Evolutionary conservation across 495 filamentous ascomycete genomes (phyloP), one percentile per base, ranked within the genome.

Genomic region (Diplogelasinospora grovesii): DNA sequence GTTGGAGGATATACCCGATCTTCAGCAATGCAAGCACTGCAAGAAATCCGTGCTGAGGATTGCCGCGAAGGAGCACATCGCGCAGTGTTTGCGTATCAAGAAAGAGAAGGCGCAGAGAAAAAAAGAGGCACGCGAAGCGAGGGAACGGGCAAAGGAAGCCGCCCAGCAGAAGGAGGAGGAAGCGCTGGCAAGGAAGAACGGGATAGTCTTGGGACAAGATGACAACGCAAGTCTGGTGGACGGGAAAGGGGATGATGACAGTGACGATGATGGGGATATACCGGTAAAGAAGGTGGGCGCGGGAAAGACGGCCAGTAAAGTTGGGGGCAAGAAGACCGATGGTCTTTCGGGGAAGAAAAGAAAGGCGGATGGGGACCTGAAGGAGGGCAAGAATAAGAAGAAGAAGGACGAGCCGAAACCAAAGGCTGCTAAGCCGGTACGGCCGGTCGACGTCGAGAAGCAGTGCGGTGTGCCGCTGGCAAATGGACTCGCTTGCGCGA

Each of bases 391-490:
- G 56, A 68, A 71, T 25, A 96, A 96, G 77, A 95, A 95, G 66
- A 88, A 92, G 65, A 95, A 95, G 64, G 92, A 96, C 61, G 90
- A 97, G 46, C 86, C 88, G 2, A 96, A 95, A 56, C 74, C 83
- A 9, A 95, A 95, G 60, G 69, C 74, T 0, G 77, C 86, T 3
- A 95, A 95, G 48, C 85, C 87, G 0, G 96, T 95, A 68, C 89
- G 76, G 0, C 92, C 92, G 3, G 92, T 98, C 18, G 93, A 98
- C 64, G 92, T 98, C 20, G 92, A 97, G 65, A 83, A 83, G 57
- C 93, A 98, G 69, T 98, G 92, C 53, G 92, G 92, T 73, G 92
- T 98, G 14, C 73, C 79, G 29, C 75, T 95, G 30, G 75, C 85
- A 0, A 75, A 77, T 33, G 89, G 92, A 1, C 84, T 85, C 16